A percentile compares a stretch with the other conserved stretches of the same genome.
These are phyloP conservation scores for Echium plantagineum DNA, from an alignment of 257 asterid species.

Conservation along the genomic window DNA sequence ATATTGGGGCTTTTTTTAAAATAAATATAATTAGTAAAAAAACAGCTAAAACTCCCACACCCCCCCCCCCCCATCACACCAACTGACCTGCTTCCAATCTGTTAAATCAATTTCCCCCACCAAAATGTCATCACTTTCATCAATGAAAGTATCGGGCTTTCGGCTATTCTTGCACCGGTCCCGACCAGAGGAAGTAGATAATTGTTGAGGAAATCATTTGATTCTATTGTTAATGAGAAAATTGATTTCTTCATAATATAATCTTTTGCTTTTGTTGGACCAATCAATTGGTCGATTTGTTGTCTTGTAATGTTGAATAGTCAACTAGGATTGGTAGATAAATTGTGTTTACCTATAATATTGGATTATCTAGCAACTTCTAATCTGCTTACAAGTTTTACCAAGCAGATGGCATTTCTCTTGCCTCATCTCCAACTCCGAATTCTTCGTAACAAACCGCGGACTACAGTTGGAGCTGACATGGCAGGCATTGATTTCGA, in stretches of 20 bases:
- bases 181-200: conserved; percentile 75
- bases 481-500: conserved; percentile 8
- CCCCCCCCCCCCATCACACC: no score
- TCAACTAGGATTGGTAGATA: conserved; percentile 87
- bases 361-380: no score
- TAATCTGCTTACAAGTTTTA: no score
- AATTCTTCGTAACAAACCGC: conserved; percentile 16
- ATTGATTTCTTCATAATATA: conserved; percentile 45
- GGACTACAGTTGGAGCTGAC: conserved; percentile 6
- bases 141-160: conserved; percentile 54
- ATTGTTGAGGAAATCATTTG: conserved; percentile 87
- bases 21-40: no score
- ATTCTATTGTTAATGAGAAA: conserved; percentile 70
- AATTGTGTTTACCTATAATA: conserved; percentile 71
- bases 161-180: conserved; percentile 50
- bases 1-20: no score
- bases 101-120: no score
- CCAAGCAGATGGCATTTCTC: conserved; percentile 22
- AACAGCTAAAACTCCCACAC: no score
- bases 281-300: conserved; percentile 44
- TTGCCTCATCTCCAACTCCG: conserved; percentile 8
- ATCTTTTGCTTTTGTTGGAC: conserved; percentile 61
- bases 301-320: conserved; percentile 80
- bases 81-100: no score
- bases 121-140: no score